phyloP scores from a whole-genome alignment of 1,284 basidiomycete genomes.

The Mycena citricolor region DNA sequence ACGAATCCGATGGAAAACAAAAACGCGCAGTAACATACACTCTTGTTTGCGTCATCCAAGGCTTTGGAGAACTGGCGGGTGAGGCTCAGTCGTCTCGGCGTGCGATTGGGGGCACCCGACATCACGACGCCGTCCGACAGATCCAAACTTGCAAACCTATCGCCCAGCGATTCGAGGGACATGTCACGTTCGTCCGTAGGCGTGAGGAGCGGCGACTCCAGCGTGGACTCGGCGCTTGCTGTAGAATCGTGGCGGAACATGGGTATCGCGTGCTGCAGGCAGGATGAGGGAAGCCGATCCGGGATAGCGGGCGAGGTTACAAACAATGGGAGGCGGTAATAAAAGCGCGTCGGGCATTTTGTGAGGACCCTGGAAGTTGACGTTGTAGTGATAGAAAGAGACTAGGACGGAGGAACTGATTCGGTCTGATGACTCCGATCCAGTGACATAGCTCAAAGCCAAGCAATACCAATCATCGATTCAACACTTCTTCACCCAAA shows the following conservation, averaged over 20 bases:
- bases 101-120: background rate
- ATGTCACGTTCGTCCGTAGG: constrained; percentile 14
- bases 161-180: constrained; percentile 14
- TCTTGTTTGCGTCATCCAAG: constrained; percentile 10
- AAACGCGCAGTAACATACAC: background rate
- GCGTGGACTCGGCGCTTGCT: constrained; percentile 16
- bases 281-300: too few species aligned
- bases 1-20: background rate
- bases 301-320: too few species aligned
- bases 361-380: too few species aligned
- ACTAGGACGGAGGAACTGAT: too few species aligned
- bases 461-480: too few species aligned
- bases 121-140: background rate
- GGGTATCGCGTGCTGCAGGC: background rate
- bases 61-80: constrained; percentile 20
- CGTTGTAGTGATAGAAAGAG: too few species aligned
- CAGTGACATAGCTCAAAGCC: too few species aligned
- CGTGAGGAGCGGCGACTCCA: constrained; percentile 16
- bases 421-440: too few species aligned
- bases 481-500: too few species aligned
- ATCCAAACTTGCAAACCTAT: constrained; percentile 5
- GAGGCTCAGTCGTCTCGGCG: constrained; percentile 7
- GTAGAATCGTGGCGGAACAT: constrained; percentile 17
- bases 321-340: too few species aligned
- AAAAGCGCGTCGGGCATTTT: too few species aligned